Conservation (phyloP, 176 grass and related monocot species). For the Dendrocalamus sinicus region DNA sequence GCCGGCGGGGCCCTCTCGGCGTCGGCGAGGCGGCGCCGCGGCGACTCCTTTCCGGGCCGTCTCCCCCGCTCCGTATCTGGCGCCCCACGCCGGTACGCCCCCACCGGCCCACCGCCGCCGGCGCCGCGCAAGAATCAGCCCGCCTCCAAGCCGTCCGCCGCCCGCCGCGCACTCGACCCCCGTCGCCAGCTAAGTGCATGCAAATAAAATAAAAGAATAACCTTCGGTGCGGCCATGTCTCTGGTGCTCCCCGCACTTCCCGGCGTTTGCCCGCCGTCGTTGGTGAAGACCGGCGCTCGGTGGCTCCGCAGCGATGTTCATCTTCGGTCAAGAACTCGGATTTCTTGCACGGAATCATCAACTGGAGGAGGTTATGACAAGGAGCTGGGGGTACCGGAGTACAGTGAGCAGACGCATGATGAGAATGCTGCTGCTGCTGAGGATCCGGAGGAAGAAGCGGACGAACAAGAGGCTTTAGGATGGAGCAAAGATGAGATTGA, state of each 20-base stretch:
- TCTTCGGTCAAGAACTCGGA: background rate
- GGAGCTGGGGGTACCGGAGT: background rate
- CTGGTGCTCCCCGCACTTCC: conserved; percentile 7
- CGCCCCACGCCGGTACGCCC: no score
- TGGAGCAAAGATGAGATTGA: conserved; percentile 80
- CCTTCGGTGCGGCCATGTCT: background rate
- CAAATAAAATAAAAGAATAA: background rate
- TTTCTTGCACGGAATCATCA: background rate
- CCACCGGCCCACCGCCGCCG: no score
- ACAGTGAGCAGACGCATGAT: background rate
- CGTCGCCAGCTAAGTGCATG: no score
- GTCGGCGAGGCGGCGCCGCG: no score
- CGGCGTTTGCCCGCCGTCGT: background rate
- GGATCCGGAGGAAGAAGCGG: background rate
- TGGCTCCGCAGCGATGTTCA: background rate
- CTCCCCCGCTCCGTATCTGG: no score
- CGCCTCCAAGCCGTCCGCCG: no score
- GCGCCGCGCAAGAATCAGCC: no score
- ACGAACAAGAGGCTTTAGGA: background rate
- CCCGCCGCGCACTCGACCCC: no score
- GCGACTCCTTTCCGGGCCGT: no score
- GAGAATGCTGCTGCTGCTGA: background rate
- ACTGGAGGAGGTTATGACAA: background rate
- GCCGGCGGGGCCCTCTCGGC: no score
- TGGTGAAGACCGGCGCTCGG: background rate